Evolutionary conservation across 2,329 filamentous ascomycete genomes (phyloP), one percentile per base, ranked within the genome.

Genomic region (Furcasterigmium furcatum): DNA sequence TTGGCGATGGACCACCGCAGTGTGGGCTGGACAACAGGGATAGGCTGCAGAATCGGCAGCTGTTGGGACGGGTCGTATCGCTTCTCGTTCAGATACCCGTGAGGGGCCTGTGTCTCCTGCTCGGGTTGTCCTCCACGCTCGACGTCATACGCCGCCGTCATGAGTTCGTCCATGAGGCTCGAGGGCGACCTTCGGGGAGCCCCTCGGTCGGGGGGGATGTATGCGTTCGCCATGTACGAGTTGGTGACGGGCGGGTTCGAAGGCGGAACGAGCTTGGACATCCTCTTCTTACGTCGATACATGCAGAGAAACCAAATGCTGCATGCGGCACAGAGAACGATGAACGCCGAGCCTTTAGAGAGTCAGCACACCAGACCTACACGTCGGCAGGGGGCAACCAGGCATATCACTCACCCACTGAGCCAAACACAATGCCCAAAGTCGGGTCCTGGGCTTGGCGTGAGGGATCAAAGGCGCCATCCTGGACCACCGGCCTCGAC

Each of bases 1-100:
- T 54, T 57, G n/a, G 55, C 55, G 39, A 57, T 50, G 14, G 54
- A 56, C 34, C 34, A 43, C 16, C 55, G 46, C 27, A 57, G 39
- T 24, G 49, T 35, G 32, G 53, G 53, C 45, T 57, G 47, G 38
- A 39, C 24, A 39, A 43, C 45, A 16, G 45, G 48, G 7, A 40
- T 43, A 9, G 48, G 46, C 34, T 47, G 46, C 27, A 50, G 41
- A 24, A 51, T 47, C n/a, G 46, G 45, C n/a, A 50, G 46, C 30
- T 48, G 48, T 21, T 46, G 43, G n/a, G 27, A 9, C 4, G 46
- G 43, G 40, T 45, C 48, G 22, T 46, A 41, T 16, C 13, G 32
- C 45, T 55, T 55, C 44, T 55, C 55, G 41, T 49, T 44, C 30
- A 48, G 42, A 38, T 53, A 50, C 13, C 45, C 51, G 19, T 50